Percentiles rank a stretch among this genome's conserved stretches.
Evolutionary conservation across 2,329 filamentous ascomycete species (phyloP).

Genomic region (Lasiodiplodia gonubiensis): DNA sequence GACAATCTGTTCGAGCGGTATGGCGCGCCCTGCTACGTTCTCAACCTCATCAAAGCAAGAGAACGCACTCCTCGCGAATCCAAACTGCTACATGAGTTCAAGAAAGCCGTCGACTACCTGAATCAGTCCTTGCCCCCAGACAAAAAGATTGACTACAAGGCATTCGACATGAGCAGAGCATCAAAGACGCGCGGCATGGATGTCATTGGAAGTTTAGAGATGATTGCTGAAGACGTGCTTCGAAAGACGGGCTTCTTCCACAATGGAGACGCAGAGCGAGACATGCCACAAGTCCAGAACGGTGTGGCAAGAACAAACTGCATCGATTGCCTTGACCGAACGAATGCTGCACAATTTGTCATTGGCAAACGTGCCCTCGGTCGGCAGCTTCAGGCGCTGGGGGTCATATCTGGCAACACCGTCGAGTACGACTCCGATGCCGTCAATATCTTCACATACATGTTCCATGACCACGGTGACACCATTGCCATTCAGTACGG

Average conservation of each 20-base stretch:
- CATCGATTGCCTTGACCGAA: conserved; percentile 95
- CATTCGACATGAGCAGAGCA: conserved; percentile 97
- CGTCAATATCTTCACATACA: conserved; percentile 94
- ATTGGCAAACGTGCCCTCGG: conserved; percentile 94
- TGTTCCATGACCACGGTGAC: conserved; percentile 98
- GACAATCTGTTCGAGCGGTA: conserved; percentile 94
- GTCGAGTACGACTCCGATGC: conserved; percentile 95
- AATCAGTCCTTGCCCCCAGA: conserved; percentile 88
- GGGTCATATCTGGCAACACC: conserved; percentile 77
- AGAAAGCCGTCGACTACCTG: conserved; percentile 84
- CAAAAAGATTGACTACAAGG: conserved; percentile 89
- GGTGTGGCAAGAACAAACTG: conserved; percentile 95
- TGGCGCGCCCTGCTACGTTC: conserved; percentile 85
- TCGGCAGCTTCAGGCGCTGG: conserved; percentile 88
- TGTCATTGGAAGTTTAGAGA: conserved; percentile 89
- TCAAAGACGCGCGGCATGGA: conserved; percentile 90
- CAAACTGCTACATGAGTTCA: conserved; percentile 86
- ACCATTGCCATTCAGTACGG: conserved; percentile 98
- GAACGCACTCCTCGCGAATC: conserved; percentile 91
- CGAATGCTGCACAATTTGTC: conserved; percentile 96
- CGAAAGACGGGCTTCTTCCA: conserved; percentile 91
- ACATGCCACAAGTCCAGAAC: conserved; percentile 77
- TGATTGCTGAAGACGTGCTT: conserved; percentile 86
- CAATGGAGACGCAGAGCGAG: conserved; percentile 76
- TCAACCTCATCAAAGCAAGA: conserved; percentile 85